phyloP scores from a whole-genome alignment of 768 basidiomycete genomes.

The Amylocystis lapponica region DNA sequence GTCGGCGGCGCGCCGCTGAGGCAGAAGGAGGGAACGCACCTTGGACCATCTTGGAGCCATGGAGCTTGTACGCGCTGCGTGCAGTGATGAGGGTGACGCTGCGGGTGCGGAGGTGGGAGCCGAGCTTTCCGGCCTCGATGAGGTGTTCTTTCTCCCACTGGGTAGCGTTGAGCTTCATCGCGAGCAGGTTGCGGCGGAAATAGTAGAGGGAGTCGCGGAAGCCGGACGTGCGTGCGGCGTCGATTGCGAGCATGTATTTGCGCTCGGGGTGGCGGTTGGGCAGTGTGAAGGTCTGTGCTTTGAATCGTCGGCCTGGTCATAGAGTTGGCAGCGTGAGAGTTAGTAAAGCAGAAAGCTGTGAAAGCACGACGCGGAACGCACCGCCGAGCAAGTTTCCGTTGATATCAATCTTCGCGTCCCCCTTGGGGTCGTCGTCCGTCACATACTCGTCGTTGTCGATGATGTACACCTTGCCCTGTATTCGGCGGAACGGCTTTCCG shows the following conservation, averaged over 20 bases:
- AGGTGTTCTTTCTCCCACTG: slow-evolving; percentile 90
- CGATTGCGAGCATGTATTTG: slow-evolving; percentile 94
- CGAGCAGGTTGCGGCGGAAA: slow-evolving; percentile 85
- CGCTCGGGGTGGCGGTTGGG: slow-evolving; percentile 80
- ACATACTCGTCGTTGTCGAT: slow-evolving; percentile 89
- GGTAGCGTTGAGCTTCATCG: slow-evolving; percentile 86
- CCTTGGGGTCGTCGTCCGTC: slow-evolving; percentile 77
- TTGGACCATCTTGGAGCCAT: slow-evolving; percentile 86
- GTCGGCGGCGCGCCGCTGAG: not conserved
- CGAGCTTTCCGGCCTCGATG: slow-evolving; percentile 83
- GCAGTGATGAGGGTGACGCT: slow-evolving; percentile 93
- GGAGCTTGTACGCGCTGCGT: slow-evolving; percentile 88
- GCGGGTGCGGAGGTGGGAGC: slow-evolving; percentile 81
- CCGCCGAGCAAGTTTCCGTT: slow-evolving; percentile 82
- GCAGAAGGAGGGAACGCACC: slow-evolving; percentile 42
- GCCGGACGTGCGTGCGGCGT: slow-evolving; percentile 92
- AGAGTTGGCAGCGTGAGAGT: not conserved
- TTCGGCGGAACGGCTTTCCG: slow-evolving; percentile 66
- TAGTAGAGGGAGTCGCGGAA: slow-evolving; percentile 98
- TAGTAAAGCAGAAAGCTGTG: not conserved
- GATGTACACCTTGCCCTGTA: slow-evolving; percentile 68
- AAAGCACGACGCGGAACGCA: slow-evolving; percentile 24
- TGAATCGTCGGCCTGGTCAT: slow-evolving; percentile 84
- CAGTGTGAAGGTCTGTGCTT: slow-evolving; percentile 83
- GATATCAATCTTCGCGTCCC: slow-evolving; percentile 87